A percentile compares a stretch with the other conserved stretches of the same genome.
Evolutionary conservation across 2,329 filamentous ascomycete genomes (phyloP).

Genomic region (Byssothecium circinans): DNA sequence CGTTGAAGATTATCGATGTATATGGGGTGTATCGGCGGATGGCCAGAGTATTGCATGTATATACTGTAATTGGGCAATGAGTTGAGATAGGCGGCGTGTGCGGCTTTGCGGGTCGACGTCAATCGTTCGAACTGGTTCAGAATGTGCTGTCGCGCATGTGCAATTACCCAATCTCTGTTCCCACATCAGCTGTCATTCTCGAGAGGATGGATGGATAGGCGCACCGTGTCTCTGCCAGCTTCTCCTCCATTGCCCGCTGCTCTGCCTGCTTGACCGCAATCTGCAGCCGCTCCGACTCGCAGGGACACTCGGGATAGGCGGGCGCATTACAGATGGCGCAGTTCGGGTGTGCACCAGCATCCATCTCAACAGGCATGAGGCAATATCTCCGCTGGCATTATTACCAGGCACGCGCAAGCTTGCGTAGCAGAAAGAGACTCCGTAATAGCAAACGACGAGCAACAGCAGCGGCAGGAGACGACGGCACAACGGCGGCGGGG

Average conservation of each 20-base stretch:
- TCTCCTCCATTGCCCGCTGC: slow-evolving; percentile 41
- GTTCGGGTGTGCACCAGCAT: slow-evolving; percentile 38
- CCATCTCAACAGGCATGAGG: slow-evolving; percentile 36
- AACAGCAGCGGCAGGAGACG: too few species aligned
- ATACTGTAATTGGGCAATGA: slow-evolving; percentile 51
- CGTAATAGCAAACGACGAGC: too few species aligned
- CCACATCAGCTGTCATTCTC: slow-evolving; percentile 17
- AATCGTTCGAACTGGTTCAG: slow-evolving; percentile 48
- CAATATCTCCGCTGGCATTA: slow-evolving; percentile 28
- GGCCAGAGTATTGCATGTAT: slow-evolving; percentile 50
- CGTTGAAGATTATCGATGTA: slow-evolving; percentile 46
- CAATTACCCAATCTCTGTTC: slow-evolving; percentile 50
- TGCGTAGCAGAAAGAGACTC: slow-evolving; percentile 1
- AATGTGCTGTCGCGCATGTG: slow-evolving; percentile 49
- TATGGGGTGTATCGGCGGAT: slow-evolving; percentile 47
- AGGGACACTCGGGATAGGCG: slow-evolving; percentile 43
- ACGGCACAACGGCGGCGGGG: neutral
- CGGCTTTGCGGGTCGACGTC: slow-evolving; percentile 44
- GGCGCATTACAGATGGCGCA: slow-evolving; percentile 47
- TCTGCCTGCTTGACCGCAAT: slow-evolving; percentile 46
- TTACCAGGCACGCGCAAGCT: slow-evolving; percentile 18
- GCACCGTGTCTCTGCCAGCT: slow-evolving; percentile 40
- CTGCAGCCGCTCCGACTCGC: slow-evolving; percentile 44
- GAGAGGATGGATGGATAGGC: neutral
- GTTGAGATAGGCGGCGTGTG: slow-evolving; percentile 47